Conservation (phyloP, 179 eudicot genomes). For the Spinacia oleracea region DNA sequence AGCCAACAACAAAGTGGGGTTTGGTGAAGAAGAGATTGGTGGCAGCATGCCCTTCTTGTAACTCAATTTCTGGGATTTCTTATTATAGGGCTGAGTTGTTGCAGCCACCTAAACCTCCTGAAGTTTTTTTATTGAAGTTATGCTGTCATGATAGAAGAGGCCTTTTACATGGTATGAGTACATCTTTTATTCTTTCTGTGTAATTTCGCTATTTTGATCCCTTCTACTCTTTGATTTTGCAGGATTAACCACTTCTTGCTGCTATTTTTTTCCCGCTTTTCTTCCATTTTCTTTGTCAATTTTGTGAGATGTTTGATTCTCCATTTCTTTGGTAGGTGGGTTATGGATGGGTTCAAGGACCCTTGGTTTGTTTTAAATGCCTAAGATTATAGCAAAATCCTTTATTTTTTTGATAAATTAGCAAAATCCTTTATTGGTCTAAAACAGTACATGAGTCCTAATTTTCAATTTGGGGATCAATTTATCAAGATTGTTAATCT, state of each 20-base stretch:
- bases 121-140: constrained; percentile 77
- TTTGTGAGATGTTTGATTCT: background rate
- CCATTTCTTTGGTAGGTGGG: background rate
- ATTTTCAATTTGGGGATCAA: background rate
- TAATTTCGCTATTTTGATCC: background rate
- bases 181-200: background rate
- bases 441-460: background rate
- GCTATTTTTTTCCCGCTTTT: background rate
- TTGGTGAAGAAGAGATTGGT: constrained; percentile 75
- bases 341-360: background rate
- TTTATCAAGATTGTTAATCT: background rate
- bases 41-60: constrained; percentile 78
- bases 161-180: constrained; percentile 87
- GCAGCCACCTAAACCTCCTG: constrained; percentile 58
- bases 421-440: background rate
- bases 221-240: background rate
- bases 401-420: too few relatives aligned
- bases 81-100: constrained; percentile 56
- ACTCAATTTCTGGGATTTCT: constrained; percentile 69
- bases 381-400: background rate
- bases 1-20: constrained; percentile 64
- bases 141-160: constrained; percentile 71
- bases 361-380: background rate
- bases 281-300: background rate
- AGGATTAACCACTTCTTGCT: background rate